A percentile compares a stretch with the other conserved stretches of the same genome.
These are phyloP conservation scores for Funneliformis geosporum DNA, from an alignment of 192 early-diverging fungal genomes.

Conservation along the genomic window DNA sequence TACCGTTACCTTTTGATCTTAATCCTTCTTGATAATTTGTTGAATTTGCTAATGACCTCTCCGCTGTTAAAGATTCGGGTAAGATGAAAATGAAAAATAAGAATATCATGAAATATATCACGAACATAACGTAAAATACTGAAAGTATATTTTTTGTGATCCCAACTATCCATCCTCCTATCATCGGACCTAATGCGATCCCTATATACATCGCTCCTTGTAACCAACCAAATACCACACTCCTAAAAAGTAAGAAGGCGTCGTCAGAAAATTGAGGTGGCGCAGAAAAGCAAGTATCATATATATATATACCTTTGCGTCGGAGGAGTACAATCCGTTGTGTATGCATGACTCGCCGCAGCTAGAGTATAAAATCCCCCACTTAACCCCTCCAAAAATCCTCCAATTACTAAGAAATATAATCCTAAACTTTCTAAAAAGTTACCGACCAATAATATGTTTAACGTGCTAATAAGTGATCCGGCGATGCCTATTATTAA, in stretches of 20 bases:
- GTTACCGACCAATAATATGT: conserved; percentile 1
- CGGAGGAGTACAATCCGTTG: conserved; percentile 4
- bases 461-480: neutral
- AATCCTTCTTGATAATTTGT: neutral
- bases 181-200: neutral
- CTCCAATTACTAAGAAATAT: neutral
- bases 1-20: neutral
- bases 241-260: neutral
- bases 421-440: neutral
- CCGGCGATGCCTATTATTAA: neutral
- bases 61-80: conserved; percentile 24
- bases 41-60: neutral
- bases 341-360: conserved; percentile 12
- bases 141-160: conserved; percentile 7
- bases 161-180: conserved; percentile 8
- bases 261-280: neutral
- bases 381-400: neutral
- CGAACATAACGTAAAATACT: conserved; percentile 4
- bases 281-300: neutral
- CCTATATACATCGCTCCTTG: neutral
- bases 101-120: neutral
- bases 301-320: conserved; percentile 6
- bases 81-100: conserved; percentile 17
- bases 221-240: conserved; percentile 21
- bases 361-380: neutral